Base-by-base conservation (phyloP, 2,329 filamentous ascomycete species). In the Colletotrichum phormii region DNA sequence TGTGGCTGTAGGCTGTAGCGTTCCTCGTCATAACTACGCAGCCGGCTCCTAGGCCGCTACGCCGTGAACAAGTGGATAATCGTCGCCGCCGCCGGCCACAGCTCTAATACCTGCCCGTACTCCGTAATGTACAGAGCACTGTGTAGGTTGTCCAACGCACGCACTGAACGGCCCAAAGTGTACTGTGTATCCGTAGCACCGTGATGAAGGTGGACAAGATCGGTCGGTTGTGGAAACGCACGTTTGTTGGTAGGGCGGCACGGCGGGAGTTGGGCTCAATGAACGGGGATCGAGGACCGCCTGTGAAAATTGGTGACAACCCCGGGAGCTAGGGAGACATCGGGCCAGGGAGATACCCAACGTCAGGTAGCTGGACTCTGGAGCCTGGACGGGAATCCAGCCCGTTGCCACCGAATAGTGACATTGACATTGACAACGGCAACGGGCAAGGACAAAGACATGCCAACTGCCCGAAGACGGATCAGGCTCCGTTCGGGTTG, bases 1-100 rank as follows among this genome's bases (percentile, higher is more conserved):
- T 46, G 33, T 42, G 37, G 37, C 37, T 18, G 37, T 42, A 42
- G 37, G 46, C 35, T 29, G 11, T 26, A 7, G 63, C 60, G 8
- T n/a, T 64, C 26, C 53, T 64, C 60, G 66, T 70, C 65, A 69
- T 70, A 24, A 37, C 42, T 70, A 57, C 49, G 66, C 63, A 54
- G 33, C 57, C n/a, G 12, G 13, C 29, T 58, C 24, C 26, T 69
- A 22, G 70, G 46, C 29, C 62, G 58, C 66, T 54, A 31, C 65
- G 46, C 35, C 58, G 53, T 54, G 59, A 54, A 26, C 42, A 33
- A 53, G 24, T 29, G 31, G 65, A 55, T 63, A 62, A 57, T 58
- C 53, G 51, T 37, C 13, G 64, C 58, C 65, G 54, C 64, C 64
- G 53, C 53, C 61, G 42, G 13, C 61, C 53, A 22, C 51, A 2